Percentiles rank a stretch among this genome's conserved stretches.
Conservation (phyloP, 495 filamentous ascomycete genomes). For the Annulohypoxylon stygium region DNA sequence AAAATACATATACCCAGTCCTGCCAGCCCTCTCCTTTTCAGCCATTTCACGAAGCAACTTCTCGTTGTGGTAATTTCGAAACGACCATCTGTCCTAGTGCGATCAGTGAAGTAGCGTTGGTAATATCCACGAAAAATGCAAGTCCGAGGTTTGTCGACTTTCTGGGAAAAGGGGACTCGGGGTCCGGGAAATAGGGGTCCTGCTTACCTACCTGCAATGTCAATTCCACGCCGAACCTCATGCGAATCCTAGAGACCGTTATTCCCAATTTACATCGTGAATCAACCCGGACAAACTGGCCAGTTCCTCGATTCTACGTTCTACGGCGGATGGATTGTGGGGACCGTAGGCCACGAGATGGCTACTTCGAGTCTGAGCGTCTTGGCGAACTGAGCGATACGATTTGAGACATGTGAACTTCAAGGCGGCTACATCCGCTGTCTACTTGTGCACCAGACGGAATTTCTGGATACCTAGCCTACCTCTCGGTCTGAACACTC, state of each 20-base stretch:
- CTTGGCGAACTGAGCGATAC: neutral
- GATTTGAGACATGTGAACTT: neutral
- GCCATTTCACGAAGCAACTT: neutral
- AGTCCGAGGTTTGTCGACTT: neutral
- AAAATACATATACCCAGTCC: neutral
- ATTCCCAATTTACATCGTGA: no score
- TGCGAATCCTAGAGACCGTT: neutral
- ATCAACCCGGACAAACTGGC: no score
- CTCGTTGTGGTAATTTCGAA: constrained; percentile 15
- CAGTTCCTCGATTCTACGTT: no score
- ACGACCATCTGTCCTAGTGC: constrained; percentile 12
- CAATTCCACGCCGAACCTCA: constrained; percentile 8
- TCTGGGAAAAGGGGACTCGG: neutral
- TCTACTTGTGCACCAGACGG: neutral
- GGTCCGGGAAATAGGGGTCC: neutral
- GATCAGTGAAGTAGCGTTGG: constrained; percentile 8
- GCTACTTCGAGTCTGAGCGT: neutral
- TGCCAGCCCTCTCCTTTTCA: constrained; percentile 2
- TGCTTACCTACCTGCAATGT: neutral
- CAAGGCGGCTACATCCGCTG: neutral
- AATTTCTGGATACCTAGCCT: neutral
- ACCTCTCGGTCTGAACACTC: neutral
- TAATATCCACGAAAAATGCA: neutral
- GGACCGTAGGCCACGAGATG: no score
- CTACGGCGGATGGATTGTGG: no score